A percentile compares a stretch with the other conserved stretches of the same genome.
Evolutionary conservation across 345 rosid genomes (phyloP).

Genomic region (Sapria himalayana): DNA sequence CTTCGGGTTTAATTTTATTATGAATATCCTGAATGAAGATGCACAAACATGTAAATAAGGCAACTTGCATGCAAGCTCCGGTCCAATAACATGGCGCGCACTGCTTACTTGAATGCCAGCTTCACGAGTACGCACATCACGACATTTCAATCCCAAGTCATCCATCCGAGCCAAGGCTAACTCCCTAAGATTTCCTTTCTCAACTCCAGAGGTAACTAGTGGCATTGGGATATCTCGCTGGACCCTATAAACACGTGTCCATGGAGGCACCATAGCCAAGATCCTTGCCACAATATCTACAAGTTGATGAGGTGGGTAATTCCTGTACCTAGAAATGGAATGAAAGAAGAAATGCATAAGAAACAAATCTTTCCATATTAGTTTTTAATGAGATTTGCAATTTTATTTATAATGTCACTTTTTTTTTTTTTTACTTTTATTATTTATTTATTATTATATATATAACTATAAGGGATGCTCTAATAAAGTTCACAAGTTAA

Average conservation of each 20-base stretch:
- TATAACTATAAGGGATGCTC: no score
- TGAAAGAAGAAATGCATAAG: neutral
- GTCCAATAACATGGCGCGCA: constrained; percentile 1
- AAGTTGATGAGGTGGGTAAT: constrained; percentile 94
- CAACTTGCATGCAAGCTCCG: no score
- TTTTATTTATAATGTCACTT: no score
- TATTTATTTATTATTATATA: no score
- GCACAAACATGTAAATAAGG: no score
- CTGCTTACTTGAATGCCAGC: constrained; percentile 83
- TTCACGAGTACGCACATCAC: constrained; percentile 95
- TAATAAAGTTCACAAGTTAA: no score
- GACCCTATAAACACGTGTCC: constrained; percentile 98
- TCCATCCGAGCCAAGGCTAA: constrained; percentile 92
- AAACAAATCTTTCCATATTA: no score
- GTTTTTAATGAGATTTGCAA: no score
- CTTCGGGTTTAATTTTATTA: constrained; percentile 86
- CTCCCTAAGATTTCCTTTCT: constrained; percentile 97
- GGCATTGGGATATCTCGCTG: constrained; percentile 99
- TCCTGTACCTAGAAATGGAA: constrained; percentile 43
- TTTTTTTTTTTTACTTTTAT: no score
- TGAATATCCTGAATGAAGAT: constrained; percentile 70
- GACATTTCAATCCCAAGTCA: constrained; percentile 90
- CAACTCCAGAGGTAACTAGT: constrained; percentile 94
- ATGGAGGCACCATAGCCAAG: constrained; percentile 96
- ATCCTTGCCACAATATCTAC: constrained; percentile 95